Base-by-base conservation (phyloP, 208 protist species). In the Herpetomonas tarakana region DNA sequence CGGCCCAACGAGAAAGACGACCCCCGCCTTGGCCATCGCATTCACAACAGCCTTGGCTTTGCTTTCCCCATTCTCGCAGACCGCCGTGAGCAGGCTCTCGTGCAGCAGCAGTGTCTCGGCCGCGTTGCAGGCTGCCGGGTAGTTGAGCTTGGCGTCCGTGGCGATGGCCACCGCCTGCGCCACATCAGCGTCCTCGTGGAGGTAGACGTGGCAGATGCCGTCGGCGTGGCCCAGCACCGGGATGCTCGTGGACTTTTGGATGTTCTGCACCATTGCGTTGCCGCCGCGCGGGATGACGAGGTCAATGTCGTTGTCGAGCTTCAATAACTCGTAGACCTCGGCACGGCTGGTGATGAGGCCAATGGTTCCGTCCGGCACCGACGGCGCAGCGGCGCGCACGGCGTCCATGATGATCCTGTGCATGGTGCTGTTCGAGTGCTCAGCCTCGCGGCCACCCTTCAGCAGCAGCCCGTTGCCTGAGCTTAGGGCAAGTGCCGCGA, bases 41-140 rank as follows among this genome's bases (percentile, higher is more conserved):
- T 38, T 7, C 1, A 85, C 27, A n/a, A 95, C 52, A 11, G 51
- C 44, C 46, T 68, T 45, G 6, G 76, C 65, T 12, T 58, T 64
- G 31, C 55, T 72, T 52, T 61, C 62, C 25, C 39, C 59, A 26
- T 69, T 55, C 0, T 24, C 28, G 25, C 46, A 49, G 18, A 44
- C 38, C 14, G 62, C 52, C 22, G 54, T 64, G 0, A 72, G 65
- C 44, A 81, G 38, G 7, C 27, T 57, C 3, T 45, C 55, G 70
- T 98, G 82, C 19, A 98, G 62, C 22, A 98, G 84, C 30, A 98
- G 63, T 26, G 94, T 97, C 68, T 98, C 96, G 2, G 81, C 68
- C 22, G 93, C 78, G 71, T 98, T 98, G 81, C 96, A 98, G 12
- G 94, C 96, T 16, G 93, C 80, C 18, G 94, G 92, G 75, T 98